phyloP scores from a whole-genome alignment of 169 alveolate genomes.

The Eimeria acervulina region DNA sequence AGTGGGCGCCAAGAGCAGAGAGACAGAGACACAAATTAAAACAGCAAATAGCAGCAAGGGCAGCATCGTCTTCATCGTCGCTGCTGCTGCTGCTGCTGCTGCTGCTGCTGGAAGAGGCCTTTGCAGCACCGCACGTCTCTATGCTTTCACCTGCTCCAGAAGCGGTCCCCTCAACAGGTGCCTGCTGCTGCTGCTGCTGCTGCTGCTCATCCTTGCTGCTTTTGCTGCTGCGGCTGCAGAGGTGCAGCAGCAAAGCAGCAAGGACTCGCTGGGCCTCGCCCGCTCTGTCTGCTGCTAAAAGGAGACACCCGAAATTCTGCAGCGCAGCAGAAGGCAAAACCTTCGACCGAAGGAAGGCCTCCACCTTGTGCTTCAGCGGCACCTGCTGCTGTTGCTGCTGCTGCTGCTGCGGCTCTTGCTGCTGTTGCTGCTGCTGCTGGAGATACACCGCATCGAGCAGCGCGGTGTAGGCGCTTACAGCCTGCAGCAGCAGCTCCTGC shows the following conservation, averaged over 20 bases:
- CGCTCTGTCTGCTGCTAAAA: conserved; percentile 20
- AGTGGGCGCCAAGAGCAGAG: conserved; percentile 16
- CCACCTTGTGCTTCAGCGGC: background rate
- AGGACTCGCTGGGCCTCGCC: background rate
- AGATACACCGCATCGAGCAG: background rate
- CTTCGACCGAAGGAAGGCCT: background rate
- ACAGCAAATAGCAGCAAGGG: background rate
- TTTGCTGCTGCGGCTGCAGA: background rate
- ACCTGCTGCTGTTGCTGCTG: conserved; percentile 41
- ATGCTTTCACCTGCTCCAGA: background rate
- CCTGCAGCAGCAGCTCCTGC: conserved; percentile 17
- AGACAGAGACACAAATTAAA: conserved; percentile 30
- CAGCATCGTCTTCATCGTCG: background rate
- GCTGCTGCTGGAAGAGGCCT: conserved; percentile 9
- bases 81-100: conserved; percentile 38
- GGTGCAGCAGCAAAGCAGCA: conserved; percentile 39
- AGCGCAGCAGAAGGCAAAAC: background rate
- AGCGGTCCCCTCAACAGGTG: background rate
- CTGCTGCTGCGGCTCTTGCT: background rate
- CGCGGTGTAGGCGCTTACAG: background rate
- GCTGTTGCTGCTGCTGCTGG: conserved; percentile 26
- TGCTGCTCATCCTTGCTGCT: conserved; percentile 35
- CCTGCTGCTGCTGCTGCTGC: conserved; percentile 35
- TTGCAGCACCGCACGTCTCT: background rate
- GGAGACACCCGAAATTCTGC: conserved; percentile 20